A percentile compares a stretch with the other conserved stretches of the same genome.
phyloP scores from a whole-genome alignment of 2,329 filamentous ascomycete species.

The Pseudogymnoascus sp. region DNA sequence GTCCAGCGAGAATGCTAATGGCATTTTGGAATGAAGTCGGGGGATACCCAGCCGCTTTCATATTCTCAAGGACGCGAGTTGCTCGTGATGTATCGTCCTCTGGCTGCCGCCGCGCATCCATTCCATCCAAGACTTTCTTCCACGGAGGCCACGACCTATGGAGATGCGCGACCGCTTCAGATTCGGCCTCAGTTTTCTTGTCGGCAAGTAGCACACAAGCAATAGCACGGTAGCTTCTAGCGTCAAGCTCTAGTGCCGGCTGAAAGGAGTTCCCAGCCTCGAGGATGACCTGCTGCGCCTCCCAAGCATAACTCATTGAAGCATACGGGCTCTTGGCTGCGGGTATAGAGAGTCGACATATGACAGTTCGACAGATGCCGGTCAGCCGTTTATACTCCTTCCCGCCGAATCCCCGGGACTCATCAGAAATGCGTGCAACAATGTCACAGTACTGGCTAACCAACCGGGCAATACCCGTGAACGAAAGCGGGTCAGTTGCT shows the following conservation, averaged over 20 bases:
- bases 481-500: conserved; percentile 2
- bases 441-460: background rate
- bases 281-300: conserved; percentile 47
- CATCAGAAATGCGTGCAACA: background rate
- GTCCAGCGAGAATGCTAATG: conserved; percentile 46
- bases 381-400: conserved; percentile 20
- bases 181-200: conserved; percentile 45
- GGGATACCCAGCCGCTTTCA: conserved; percentile 48
- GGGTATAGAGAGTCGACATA: conserved; percentile 32
- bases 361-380: conserved; percentile 34
- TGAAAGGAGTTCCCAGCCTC: conserved; percentile 41
- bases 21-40: conserved; percentile 38
- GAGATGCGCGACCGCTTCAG: conserved; percentile 40
- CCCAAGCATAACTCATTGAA: conserved; percentile 45
- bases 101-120: conserved; percentile 45
- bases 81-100: conserved; percentile 48
- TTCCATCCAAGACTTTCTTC: conserved; percentile 47
- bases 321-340: conserved; percentile 28
- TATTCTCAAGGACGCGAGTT: conserved; percentile 44
- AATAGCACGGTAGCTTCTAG: conserved; percentile 46
- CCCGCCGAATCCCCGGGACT: background rate
- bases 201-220: conserved; percentile 44
- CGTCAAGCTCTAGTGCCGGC: conserved; percentile 43
- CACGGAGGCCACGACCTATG: conserved; percentile 53
- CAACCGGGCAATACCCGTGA: background rate